Percentiles rank a stretch among this genome's conserved stretches.
Evolutionary conservation across 371 early-diverging fungal genomes (phyloP).

Genomic region (Mortierella sp.): DNA sequence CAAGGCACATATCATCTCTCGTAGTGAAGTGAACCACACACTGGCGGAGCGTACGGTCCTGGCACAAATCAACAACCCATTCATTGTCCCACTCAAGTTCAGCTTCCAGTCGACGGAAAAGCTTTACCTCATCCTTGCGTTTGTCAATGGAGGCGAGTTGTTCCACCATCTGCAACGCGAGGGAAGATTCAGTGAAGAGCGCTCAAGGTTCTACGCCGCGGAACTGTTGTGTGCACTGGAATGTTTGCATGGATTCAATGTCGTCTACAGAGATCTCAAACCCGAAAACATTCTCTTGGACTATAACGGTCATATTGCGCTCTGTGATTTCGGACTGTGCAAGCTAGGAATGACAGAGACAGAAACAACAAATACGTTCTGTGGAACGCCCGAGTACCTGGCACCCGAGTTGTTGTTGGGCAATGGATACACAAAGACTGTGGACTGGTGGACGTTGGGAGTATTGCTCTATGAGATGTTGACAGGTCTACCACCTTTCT

Average conservation of each 20-base stretch:
- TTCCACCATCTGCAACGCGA: conserved; percentile 90
- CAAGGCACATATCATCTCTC: conserved; percentile 93
- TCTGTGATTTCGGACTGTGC: conserved; percentile 98
- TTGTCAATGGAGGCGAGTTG: conserved; percentile 95
- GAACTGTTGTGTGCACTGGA: conserved; percentile 85
- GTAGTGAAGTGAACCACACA: conserved; percentile 89
- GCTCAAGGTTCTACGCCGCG: conserved; percentile 78
- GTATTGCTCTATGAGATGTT: conserved; percentile 97
- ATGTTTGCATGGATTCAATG: conserved; percentile 88
- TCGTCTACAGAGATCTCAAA: conserved; percentile 92
- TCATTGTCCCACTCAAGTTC: conserved; percentile 89
- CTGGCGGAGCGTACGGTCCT: conserved; percentile 92
- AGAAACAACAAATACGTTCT: conserved; percentile 94
- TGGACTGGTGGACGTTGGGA: conserved; percentile 99
- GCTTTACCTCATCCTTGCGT: conserved; percentile 92
- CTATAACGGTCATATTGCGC: conserved; percentile 95
- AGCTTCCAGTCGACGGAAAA: conserved; percentile 90
- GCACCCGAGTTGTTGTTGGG: conserved; percentile 96
- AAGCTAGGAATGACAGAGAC: conserved; percentile 95
- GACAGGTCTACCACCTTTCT: conserved; percentile 95
- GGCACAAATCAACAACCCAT: conserved; percentile 86
- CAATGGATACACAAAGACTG: conserved; percentile 93
- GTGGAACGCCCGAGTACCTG: conserved; percentile 99
- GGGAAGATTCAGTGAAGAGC: conserved; percentile 76
- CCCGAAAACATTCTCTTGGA: conserved; percentile 97